Conservation (phyloP, 2,329 filamentous ascomycete species). For the Grosmannia serpens region DNA sequence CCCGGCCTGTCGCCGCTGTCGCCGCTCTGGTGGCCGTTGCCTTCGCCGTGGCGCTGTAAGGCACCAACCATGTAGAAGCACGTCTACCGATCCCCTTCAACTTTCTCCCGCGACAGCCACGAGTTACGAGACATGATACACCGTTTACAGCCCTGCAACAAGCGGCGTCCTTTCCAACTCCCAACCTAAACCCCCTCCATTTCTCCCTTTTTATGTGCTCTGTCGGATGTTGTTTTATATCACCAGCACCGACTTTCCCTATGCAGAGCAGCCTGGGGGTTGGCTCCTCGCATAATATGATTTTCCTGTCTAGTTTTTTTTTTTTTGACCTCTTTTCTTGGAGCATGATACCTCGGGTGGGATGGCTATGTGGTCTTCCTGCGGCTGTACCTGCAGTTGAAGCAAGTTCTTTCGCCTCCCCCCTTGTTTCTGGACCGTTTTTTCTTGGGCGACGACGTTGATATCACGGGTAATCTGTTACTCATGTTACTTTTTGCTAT, state of each 20-base stretch:
- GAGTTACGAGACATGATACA: slow-evolving; percentile 12
- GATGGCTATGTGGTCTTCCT: not conserved
- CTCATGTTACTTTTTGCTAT: not conserved
- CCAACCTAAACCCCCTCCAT: not conserved
- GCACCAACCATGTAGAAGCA: not conserved
- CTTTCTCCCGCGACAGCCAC: slow-evolving; percentile 7
- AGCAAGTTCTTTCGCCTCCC: not conserved
- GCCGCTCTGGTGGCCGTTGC: slow-evolving; percentile 18
- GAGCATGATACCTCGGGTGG: not conserved
- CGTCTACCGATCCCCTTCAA: too few species aligned
- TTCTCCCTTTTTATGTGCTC: slow-evolving; percentile 4
- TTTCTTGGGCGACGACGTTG: not conserved
- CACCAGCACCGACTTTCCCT: not conserved
- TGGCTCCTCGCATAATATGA: not conserved
- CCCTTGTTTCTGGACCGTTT: not conserved
- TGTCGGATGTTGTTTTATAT: slow-evolving; percentile 9
- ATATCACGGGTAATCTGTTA: not conserved
- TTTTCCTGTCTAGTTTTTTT: not conserved
- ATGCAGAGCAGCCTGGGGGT: slow-evolving; percentile 5
- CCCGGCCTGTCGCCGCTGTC: slow-evolving; percentile 20
- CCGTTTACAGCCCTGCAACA: slow-evolving; percentile 1
- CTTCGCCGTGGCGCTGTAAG: slow-evolving; percentile 17
- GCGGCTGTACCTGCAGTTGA: not conserved
- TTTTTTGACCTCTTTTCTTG: not conserved
- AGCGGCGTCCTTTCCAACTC: slow-evolving; percentile 2